Percentiles rank a stretch among this genome's conserved stretches.
Conservation (phyloP, 345 rosid genomes). For the Raphanus raphanistrum region DNA sequence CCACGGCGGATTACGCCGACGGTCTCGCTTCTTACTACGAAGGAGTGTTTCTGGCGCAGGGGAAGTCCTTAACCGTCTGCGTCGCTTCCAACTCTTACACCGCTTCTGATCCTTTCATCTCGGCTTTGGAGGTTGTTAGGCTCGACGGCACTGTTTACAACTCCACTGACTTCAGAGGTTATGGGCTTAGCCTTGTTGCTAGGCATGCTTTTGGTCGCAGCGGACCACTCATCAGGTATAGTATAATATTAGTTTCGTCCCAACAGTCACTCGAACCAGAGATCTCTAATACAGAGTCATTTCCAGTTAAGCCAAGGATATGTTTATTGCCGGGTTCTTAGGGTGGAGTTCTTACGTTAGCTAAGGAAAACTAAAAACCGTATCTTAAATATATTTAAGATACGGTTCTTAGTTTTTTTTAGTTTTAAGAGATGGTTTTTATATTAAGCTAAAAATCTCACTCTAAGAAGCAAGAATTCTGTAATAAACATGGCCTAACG, state of each 20-base stretch:
- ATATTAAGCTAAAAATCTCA: too few species aligned
- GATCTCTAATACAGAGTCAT: not conserved
- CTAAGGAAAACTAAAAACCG: too few species aligned
- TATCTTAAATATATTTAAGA: too few species aligned
- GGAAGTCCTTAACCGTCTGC: constrained; percentile 73
- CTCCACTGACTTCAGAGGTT: constrained; percentile 56
- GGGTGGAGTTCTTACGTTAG: too few species aligned
- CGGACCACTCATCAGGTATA: constrained; percentile 57
- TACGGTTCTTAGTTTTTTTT: too few species aligned
- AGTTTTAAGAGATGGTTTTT: too few species aligned
- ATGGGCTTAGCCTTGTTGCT: constrained; percentile 60
- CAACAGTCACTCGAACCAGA: not conserved
- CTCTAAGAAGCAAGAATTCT: too few species aligned
- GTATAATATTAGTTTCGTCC: not conserved
- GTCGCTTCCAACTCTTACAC: constrained; percentile 65
- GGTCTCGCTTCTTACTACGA: constrained; percentile 67
- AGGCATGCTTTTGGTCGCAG: constrained; percentile 74
- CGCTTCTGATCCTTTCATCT: constrained; percentile 82
- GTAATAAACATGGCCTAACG: too few species aligned
- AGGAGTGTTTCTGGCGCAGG: constrained; percentile 68
- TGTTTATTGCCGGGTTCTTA: too few species aligned
- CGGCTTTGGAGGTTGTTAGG: constrained; percentile 70
- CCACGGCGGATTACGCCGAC: constrained; percentile 59
- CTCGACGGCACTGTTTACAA: constrained; percentile 66
- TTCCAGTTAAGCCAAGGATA: too few species aligned